A percentile compares a stretch with the other conserved stretches of the same genome.
These are phyloP conservation scores for Yamadazyma spencermartinsiae DNA, from an alignment of 1,139 yeast genomes.

Conservation along the genomic window DNA sequence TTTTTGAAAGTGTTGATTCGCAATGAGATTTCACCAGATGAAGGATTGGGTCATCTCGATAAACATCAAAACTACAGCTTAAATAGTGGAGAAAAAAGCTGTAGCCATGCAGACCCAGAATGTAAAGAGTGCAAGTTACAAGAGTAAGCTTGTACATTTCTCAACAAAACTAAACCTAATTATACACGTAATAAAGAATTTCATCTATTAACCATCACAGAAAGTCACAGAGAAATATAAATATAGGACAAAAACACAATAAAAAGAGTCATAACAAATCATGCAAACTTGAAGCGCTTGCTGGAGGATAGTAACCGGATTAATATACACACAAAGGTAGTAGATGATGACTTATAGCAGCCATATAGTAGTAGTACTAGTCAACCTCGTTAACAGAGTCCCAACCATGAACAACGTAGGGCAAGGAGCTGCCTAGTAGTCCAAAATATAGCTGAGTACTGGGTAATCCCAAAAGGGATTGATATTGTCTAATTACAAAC, in stretches of 20 bases:
- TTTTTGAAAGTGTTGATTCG: conserved; percentile 39
- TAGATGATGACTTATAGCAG: too few relatives aligned
- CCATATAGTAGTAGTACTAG: conserved; percentile 3
- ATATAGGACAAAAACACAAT: too few relatives aligned
- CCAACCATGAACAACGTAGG: conserved; percentile 47
- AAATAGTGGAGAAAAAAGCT: conserved; percentile 3
- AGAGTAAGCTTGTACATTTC: conserved; percentile 3
- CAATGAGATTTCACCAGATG: conserved; percentile 28
- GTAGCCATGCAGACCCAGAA: neutral
- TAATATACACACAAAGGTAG: too few relatives aligned
- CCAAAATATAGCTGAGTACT: conserved; percentile 42
- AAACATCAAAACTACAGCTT: conserved; percentile 12
- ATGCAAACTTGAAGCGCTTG: too few relatives aligned
- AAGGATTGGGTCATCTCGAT: conserved; percentile 40
- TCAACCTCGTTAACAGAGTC: conserved; percentile 29
- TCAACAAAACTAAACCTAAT: neutral
- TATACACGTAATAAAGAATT: neutral
- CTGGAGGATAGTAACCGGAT: too few relatives aligned
- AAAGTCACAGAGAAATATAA: too few relatives aligned
- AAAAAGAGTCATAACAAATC: too few relatives aligned
- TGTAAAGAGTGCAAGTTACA: conserved; percentile 9
- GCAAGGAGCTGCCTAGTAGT: conserved; percentile 40
- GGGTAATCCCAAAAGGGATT: conserved; percentile 42
- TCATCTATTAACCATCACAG: too few relatives aligned
- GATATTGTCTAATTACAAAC: conserved; percentile 47